Evolutionary conservation across 75 land plant species (phyloP), one percentile per base, ranked within the genome.

Genomic region (Isoetes taiwanensis): DNA sequence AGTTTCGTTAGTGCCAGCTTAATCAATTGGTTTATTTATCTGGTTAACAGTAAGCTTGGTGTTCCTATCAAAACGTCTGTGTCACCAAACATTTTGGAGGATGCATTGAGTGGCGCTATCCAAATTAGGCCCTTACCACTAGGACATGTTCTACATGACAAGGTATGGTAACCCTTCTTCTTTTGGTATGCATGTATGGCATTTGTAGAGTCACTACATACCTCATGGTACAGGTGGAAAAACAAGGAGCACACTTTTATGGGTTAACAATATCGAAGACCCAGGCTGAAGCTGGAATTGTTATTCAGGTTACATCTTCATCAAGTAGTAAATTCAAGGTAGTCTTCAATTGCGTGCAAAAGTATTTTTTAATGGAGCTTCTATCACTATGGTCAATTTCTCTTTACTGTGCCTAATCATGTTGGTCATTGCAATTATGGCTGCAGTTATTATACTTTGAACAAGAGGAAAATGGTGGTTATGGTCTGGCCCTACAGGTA

Each of bases 281-380:
- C 56, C 83, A 86, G 63, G 80, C 81, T 41, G 66, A 55, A 39
- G 59, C 58, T 37, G 91, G 91, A 12, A n/a, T 86, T 41, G 87
- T 86, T 11, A 71, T 86, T 25, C 77, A 78, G 52, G 91, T 80
- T 1, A 53, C 54, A 17, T 86, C 91, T 39, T 28, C 81, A n/a
- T 77, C 85, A 32, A 80, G 65, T 54, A 83, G 91, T 83, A 86
- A 86, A 62, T 86, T 86, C 53, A 86, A 86, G 91, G 91, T 83
- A n/a, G 30, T n/a, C n/a, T n/a, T n/a, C n/a, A n/a, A n/a, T n/a
- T n/a, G n/a, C n/a, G n/a, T n/a, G n/a, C n/a, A n/a, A n/a, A n/a
- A n/a, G n/a, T n/a, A n/a, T n/a, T n/a, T n/a, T n/a, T n/a, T n/a
- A n/a, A n/a, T n/a, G n/a, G n/a, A n/a, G n/a, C n/a, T n/a, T n/a